A percentile compares a stretch with the other conserved stretches of the same genome.
Evolutionary conservation across 2,329 filamentous ascomycete genomes (phyloP).

Genomic region (Beauveria brongniartii): DNA sequence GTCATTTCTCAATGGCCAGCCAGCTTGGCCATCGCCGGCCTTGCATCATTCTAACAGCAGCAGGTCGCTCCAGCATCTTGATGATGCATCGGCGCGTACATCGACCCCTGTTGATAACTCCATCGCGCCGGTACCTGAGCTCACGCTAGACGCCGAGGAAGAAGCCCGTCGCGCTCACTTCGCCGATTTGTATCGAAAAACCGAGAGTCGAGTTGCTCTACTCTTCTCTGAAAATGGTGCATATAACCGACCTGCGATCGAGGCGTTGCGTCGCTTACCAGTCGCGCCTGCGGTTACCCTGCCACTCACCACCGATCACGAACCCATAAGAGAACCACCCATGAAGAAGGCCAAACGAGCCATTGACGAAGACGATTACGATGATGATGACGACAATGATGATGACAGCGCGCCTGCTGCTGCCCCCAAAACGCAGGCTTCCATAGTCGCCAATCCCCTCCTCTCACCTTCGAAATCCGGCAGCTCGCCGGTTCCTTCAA

Average conservation of each 20-base stretch:
- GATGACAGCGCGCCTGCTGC: constrained; percentile 46
- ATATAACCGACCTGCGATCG: constrained; percentile 45
- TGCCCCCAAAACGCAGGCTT: constrained; percentile 41
- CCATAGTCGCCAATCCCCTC: constrained; percentile 44
- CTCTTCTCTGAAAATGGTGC: constrained; percentile 58
- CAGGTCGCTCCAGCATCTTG: constrained; percentile 47
- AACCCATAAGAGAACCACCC: constrained; percentile 50
- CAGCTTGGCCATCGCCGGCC: constrained; percentile 54
- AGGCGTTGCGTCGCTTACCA: constrained; percentile 40
- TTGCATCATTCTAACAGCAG: constrained; percentile 38
- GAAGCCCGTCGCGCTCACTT: constrained; percentile 68
- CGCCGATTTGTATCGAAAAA: constrained; percentile 66
- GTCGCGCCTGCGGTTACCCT: constrained; percentile 32
- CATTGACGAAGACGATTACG: constrained; percentile 81
- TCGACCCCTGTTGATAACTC: constrained; percentile 43
- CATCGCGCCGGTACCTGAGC: constrained; percentile 50
- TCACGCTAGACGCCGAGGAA: constrained; percentile 53
- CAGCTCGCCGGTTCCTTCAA: constrained; percentile 56
- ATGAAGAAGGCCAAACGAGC: constrained; percentile 67
- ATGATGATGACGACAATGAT: constrained; percentile 73
- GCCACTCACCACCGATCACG: constrained; percentile 51
- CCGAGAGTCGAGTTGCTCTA: constrained; percentile 66
- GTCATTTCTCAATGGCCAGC: constrained; percentile 60
- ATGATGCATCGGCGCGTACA: constrained; percentile 49
- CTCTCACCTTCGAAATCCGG: constrained; percentile 64